Evolutionary conservation across 345 rosid species (phyloP).

Genomic region (Camelina neglecta): DNA sequence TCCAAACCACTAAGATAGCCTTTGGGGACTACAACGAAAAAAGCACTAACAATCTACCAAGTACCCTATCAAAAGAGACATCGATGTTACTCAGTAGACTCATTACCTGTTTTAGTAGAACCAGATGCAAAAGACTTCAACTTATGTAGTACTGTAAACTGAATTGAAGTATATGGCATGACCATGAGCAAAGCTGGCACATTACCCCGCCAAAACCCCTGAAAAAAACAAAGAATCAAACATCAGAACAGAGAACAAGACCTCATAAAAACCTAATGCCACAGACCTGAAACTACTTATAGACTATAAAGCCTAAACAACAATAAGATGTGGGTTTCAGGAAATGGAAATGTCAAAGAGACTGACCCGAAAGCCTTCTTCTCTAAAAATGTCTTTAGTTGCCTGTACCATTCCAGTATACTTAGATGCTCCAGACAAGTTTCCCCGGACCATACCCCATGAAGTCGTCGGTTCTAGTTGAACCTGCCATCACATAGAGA

Average conservation of each 20-base stretch:
- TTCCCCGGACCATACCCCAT: conserved; percentile 65
- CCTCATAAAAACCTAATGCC: not conserved
- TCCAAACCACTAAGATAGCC: not conserved
- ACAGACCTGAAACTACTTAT: not conserved
- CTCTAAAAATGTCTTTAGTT: conserved; percentile 82
- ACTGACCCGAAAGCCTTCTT: conserved; percentile 87
- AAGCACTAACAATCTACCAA: not conserved
- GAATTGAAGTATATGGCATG: conserved; percentile 97
- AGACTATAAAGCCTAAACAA: not conserved
- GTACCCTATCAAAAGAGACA: conserved; percentile 5
- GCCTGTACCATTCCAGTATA: conserved; percentile 95
- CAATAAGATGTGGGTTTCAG: not conserved
- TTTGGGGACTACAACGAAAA: not conserved
- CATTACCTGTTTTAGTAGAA: conserved; percentile 85
- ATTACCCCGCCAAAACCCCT: conserved; percentile 99
- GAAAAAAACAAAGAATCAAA: conserved; percentile 38
- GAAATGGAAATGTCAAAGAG: conserved; percentile 12
- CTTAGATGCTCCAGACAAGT: conserved; percentile 62
- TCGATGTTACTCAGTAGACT: not conserved
- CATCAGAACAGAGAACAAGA: conserved; percentile 21
- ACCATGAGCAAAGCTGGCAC: conserved; percentile 98
- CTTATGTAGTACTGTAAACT: conserved; percentile 82
- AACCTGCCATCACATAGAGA: conserved; percentile 57
- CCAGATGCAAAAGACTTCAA: conserved; percentile 81
- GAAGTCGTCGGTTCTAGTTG: conserved; percentile 91